phyloP scores from a whole-genome alignment of 2,329 filamentous ascomycete genomes.

The Salinomyces thailandicus region DNA sequence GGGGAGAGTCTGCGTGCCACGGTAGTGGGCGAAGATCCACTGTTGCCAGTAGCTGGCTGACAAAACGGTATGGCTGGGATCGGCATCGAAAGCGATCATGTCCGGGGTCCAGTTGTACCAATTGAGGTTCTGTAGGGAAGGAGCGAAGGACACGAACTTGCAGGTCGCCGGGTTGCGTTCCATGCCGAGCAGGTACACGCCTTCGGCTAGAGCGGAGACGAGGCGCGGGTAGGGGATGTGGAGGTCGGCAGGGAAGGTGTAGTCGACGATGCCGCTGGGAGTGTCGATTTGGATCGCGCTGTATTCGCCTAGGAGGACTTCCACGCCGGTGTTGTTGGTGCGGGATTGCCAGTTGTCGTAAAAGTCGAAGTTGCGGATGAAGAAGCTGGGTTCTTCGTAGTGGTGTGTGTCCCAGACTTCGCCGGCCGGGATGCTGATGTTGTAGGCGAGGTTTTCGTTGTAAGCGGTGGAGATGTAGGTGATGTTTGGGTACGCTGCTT shows the following conservation, averaged over 20 bases:
- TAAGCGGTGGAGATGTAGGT: slow-evolving; percentile 2
- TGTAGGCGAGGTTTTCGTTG: not conserved
- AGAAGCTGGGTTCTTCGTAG: slow-evolving; percentile 1
- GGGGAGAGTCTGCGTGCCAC: slow-evolving; percentile 3
- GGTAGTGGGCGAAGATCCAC: slow-evolving; percentile 1
- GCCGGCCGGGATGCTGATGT: slow-evolving; percentile 1
- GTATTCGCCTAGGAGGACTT: slow-evolving; percentile 1
- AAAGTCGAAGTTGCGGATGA: slow-evolving; percentile 2
- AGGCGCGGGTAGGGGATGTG: slow-evolving; percentile 1
- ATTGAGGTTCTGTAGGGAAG: slow-evolving; percentile 1
- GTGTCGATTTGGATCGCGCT: slow-evolving; percentile 1
- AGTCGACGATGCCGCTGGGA: not conserved
- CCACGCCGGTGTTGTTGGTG: slow-evolving; percentile 1
- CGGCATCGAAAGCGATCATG: slow-evolving; percentile 3
- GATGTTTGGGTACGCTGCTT: slow-evolving; percentile 4
- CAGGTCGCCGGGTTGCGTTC: slow-evolving; percentile 3
- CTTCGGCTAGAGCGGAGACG: slow-evolving; percentile 1
- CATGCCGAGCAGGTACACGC: not conserved
- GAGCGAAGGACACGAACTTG: slow-evolving; percentile 3
- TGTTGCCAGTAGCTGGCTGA: slow-evolving; percentile 3
- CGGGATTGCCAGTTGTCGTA: slow-evolving; percentile 4
- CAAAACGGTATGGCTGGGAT: slow-evolving; percentile 1
- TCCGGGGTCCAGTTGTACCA: slow-evolving; percentile 2
- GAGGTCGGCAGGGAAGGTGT: not conserved
- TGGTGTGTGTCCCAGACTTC: slow-evolving; percentile 1